Conservation (phyloP, 768 basidiomycete species). For the Leccinum incarnatum region DNA sequence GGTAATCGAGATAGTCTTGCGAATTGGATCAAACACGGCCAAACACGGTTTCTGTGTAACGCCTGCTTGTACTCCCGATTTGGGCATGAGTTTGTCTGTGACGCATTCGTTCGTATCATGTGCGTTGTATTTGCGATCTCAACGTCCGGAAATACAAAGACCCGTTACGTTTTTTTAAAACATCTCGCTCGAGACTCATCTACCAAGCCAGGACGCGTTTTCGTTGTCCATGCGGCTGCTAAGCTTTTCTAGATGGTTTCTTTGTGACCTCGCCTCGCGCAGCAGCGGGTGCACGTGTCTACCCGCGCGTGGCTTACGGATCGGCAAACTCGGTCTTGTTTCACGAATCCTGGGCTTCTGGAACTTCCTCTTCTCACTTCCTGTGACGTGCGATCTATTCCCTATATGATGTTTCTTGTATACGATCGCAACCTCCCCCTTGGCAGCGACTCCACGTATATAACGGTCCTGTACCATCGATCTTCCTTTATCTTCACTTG, state of each 20-base stretch:
- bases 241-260: background rate
- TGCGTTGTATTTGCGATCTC: conserved; percentile 7
- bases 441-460: background rate
- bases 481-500: background rate
- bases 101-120: background rate
- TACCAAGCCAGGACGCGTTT: background rate
- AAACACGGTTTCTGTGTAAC: conserved; percentile 10
- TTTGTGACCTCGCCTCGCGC: background rate
- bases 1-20: background rate
- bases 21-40: conserved; percentile 12
- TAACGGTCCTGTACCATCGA: background rate
- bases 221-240: background rate
- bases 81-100: conserved; percentile 25
- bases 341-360: background rate
- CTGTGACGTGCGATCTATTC: background rate
- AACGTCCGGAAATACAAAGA: conserved; percentile 17
- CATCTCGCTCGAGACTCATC: background rate
- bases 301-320: background rate
- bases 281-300: background rate
- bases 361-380: background rate
- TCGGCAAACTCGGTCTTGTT: background rate
- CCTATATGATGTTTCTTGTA: conserved; percentile 21
- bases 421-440: background rate
- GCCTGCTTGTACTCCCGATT: conserved; percentile 30
- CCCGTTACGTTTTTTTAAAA: background rate